Evolutionary conservation across 2,329 filamentous ascomycete genomes (phyloP).

Genomic region (Fusarium incarnatum): DNA sequence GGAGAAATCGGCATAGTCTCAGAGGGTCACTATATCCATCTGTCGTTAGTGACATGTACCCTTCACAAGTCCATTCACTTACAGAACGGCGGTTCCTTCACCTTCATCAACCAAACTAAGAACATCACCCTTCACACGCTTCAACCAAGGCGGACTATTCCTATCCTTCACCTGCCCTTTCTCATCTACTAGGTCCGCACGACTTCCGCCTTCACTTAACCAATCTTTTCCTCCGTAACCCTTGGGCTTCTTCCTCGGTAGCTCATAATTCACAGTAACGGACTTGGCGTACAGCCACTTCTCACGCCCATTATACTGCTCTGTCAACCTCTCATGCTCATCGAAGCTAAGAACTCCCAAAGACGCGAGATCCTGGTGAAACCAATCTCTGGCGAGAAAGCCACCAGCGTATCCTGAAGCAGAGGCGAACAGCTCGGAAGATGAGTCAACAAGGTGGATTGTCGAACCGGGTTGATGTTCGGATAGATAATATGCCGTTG

Average conservation of each 20-base stretch:
- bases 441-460: constrained; percentile 62
- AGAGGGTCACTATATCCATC: constrained; percentile 68
- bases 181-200: constrained; percentile 62
- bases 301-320: constrained; percentile 65
- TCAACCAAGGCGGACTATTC: constrained; percentile 49
- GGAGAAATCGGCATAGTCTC: constrained; percentile 73
- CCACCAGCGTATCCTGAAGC: constrained; percentile 81
- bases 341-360: constrained; percentile 76
- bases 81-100: constrained; percentile 73
- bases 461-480: constrained; percentile 55
- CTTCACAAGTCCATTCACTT: constrained; percentile 45
- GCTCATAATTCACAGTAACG: constrained; percentile 66
- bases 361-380: constrained; percentile 64
- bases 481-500: constrained; percentile 79
- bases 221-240: constrained; percentile 69
- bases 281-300: constrained; percentile 65
- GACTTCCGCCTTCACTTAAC: constrained; percentile 72
- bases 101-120: constrained; percentile 72
- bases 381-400: constrained; percentile 81
- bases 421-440: constrained; percentile 72
- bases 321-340: constrained; percentile 74
- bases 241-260: constrained; percentile 52
- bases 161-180: constrained; percentile 48
- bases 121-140: constrained; percentile 62
- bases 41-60: constrained; percentile 6